Evolutionary conservation across 75 land plant genomes (phyloP).

Genomic region (Sequoia sempervirens): DNA sequence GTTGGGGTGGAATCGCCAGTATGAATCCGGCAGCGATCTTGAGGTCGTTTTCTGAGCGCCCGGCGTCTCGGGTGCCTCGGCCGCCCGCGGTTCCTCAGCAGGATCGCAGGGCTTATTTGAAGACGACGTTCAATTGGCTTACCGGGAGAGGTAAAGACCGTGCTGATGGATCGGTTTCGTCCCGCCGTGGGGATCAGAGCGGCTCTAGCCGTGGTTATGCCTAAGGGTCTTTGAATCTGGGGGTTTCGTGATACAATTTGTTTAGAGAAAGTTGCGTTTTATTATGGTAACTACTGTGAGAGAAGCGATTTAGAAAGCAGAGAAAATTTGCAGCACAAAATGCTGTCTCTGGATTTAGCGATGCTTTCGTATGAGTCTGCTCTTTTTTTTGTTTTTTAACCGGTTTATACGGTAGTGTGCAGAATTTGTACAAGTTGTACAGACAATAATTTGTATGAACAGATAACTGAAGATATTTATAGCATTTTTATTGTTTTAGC

Average conservation of each 20-base stretch:
- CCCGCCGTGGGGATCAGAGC: background rate
- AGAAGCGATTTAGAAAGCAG: no score
- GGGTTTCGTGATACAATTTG: no score
- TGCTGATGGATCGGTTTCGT: background rate
- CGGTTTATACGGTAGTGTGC: background rate
- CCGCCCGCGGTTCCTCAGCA: background rate
- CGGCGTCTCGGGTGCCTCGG: no score
- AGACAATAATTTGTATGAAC: background rate
- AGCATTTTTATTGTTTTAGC: no score
- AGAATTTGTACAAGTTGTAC: background rate
- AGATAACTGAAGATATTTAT: background rate
- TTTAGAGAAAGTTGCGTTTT: no score
- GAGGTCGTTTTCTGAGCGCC: background rate
- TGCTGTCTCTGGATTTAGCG: background rate
- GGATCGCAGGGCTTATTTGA: constrained; percentile 2
- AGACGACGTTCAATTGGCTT: background rate
- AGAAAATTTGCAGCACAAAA: background rate
- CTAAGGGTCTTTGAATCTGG: no score
- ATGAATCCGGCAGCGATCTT: background rate
- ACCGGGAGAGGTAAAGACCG: background rate
- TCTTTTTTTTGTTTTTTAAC: background rate
- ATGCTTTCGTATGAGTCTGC: background rate
- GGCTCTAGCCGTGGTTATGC: background rate
- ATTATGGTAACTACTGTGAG: no score
- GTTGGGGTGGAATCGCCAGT: background rate